phyloP scores from a whole-genome alignment of 1,284 basidiomycete genomes.

The Trichosporon asahii region DNA sequence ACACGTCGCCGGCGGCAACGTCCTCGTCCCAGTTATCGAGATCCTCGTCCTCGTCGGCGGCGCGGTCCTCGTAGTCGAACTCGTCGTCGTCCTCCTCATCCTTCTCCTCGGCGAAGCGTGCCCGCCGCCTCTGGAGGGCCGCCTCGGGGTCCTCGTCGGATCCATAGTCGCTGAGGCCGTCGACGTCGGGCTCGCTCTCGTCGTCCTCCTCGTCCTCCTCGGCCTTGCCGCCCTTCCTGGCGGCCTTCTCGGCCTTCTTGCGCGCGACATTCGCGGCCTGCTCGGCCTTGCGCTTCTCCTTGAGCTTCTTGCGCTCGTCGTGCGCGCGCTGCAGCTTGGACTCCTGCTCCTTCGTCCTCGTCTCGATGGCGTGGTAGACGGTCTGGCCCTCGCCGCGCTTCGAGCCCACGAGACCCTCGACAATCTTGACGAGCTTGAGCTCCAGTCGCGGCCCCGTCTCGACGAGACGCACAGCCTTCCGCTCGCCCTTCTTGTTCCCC shows the following conservation, averaged over 20 bases:
- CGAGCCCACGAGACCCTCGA: slow-evolving; percentile 80
- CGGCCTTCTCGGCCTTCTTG: slow-evolving; percentile 61
- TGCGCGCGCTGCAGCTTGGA: slow-evolving; percentile 66
- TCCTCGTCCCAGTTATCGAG: slow-evolving; percentile 51
- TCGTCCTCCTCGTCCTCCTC: slow-evolving; percentile 47
- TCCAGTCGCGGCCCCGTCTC: slow-evolving; percentile 97
- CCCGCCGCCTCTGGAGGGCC: slow-evolving; percentile 37
- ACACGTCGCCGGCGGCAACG: slow-evolving; percentile 54
- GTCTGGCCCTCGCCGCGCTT: slow-evolving; percentile 68
- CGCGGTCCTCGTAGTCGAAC: slow-evolving; percentile 48
- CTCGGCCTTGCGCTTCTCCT: slow-evolving; percentile 72
- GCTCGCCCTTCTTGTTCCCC: slow-evolving; percentile 85
- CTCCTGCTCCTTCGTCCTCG: slow-evolving; percentile 65
- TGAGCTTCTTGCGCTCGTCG: slow-evolving; percentile 68
- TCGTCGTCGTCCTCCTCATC: slow-evolving; percentile 45
- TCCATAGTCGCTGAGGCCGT: slow-evolving; percentile 45
- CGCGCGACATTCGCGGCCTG: slow-evolving; percentile 81
- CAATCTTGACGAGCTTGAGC: slow-evolving; percentile 86
- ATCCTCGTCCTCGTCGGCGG: slow-evolving; percentile 61
- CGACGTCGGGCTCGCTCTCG: slow-evolving; percentile 51
- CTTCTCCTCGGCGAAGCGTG: slow-evolving; percentile 29
- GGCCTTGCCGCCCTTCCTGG: slow-evolving; percentile 33
- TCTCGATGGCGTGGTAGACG: slow-evolving; percentile 86
- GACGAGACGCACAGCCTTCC: slow-evolving; percentile 83
- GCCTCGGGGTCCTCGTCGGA: slow-evolving; percentile 53